Conservation (phyloP, 2,329 filamentous ascomycete species). For the Penicillium sp. region DNA sequence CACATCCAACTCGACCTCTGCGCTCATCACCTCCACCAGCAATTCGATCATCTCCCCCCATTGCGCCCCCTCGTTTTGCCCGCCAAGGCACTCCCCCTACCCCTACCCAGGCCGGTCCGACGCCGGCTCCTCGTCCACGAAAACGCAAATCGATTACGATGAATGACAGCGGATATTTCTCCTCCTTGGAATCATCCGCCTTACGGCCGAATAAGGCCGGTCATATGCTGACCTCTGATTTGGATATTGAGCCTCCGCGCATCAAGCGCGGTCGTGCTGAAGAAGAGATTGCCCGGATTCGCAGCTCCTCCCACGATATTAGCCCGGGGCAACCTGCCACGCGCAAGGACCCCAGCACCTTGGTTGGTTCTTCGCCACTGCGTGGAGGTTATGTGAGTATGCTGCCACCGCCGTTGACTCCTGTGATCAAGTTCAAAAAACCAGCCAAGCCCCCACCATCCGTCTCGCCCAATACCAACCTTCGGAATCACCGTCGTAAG, state of each 20-base stretch:
- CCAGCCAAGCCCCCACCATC: constrained; percentile 67
- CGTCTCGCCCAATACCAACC: constrained; percentile 87
- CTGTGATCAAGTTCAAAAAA: constrained; percentile 76
- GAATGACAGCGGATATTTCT: constrained; percentile 96
- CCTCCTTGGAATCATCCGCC: constrained; percentile 88
- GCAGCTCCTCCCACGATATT: constrained; percentile 81
- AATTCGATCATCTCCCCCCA: constrained; percentile 89
- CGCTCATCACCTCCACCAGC: constrained; percentile 51
- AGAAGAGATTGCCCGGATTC: constrained; percentile 89
- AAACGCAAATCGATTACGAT: constrained; percentile 77
- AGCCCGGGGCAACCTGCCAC: constrained; percentile 66
- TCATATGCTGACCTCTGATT: constrained; percentile 71
- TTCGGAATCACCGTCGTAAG: constrained; percentile 81
- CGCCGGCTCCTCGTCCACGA: constrained; percentile 63
- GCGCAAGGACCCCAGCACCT: constrained; percentile 33
- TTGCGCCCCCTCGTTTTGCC: constrained; percentile 57
- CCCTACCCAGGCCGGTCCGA: constrained; percentile 63
- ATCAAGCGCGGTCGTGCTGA: constrained; percentile 90
- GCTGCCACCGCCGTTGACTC: constrained; percentile 76
- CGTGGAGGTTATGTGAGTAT: constrained; percentile 58
- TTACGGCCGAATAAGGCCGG: constrained; percentile 67
- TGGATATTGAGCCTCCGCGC: constrained; percentile 69
- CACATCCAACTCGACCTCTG: constrained; percentile 28
- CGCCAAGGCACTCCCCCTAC: constrained; percentile 73
- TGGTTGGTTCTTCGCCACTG: constrained; percentile 66